Evolutionary conservation across 2,329 filamentous ascomycete genomes (phyloP).

Genomic region (Trichoderma sp.): DNA sequence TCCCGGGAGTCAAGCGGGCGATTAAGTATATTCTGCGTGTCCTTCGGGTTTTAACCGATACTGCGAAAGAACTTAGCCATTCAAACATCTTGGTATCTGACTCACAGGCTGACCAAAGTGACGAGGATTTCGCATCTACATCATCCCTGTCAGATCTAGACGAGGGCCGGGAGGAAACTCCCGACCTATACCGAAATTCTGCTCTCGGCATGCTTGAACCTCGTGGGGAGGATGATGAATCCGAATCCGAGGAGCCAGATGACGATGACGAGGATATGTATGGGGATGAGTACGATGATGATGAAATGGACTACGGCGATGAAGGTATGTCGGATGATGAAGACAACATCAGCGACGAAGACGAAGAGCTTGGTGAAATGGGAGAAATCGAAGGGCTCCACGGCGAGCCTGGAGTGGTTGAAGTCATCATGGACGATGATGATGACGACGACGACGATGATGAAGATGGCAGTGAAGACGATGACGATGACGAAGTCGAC

Average conservation of each 20-base stretch:
- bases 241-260: constrained; percentile 68
- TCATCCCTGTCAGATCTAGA: constrained; percentile 88
- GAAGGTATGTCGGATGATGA: constrained; percentile 80
- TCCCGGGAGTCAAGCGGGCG: constrained; percentile 85
- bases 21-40: constrained; percentile 96
- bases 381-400: constrained; percentile 77
- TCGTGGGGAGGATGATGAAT: constrained; percentile 75
- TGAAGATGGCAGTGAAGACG: constrained; percentile 56
- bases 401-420: constrained; percentile 60
- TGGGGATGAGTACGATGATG: constrained; percentile 83
- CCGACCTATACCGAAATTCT: constrained; percentile 94
- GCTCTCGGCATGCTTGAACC: constrained; percentile 92
- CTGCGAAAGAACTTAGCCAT: constrained; percentile 81
- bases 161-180: constrained; percentile 87
- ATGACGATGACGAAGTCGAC: constrained; percentile 47
- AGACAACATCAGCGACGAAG: constrained; percentile 85
- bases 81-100: constrained; percentile 69
- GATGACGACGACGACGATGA: constrained; percentile 63
- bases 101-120: constrained; percentile 64
- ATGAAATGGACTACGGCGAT: constrained; percentile 88
- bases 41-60: constrained; percentile 80
- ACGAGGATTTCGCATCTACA: constrained; percentile 83
- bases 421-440: constrained; percentile 75
- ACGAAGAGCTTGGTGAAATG: constrained; percentile 78
- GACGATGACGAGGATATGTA: constrained; percentile 89